A percentile compares a stretch with the other conserved stretches of the same genome.
These are phyloP conservation scores for Fusarium subtropicale DNA, from an alignment of 2,329 filamentous ascomycete genomes.

Conservation along the genomic window DNA sequence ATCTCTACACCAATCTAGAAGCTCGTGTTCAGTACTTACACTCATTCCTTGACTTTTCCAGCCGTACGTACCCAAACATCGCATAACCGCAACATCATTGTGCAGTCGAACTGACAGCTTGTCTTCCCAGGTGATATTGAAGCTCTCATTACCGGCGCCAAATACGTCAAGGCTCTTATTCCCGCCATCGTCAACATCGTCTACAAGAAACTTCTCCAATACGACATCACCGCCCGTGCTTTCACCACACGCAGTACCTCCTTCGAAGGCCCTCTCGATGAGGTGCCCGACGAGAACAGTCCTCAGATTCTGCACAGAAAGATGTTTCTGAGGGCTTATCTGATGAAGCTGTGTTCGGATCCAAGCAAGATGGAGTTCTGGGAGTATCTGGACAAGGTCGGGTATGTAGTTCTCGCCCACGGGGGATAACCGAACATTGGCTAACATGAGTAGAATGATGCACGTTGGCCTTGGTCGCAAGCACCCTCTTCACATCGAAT, in stretches of 20 bases:
- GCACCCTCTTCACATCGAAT: constrained; percentile 81
- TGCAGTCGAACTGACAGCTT: constrained; percentile 18
- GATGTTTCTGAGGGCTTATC: constrained; percentile 80
- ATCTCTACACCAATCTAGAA: constrained; percentile 77
- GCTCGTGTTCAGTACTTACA: constrained; percentile 78
- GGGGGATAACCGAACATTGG: neutral
- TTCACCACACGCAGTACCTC: constrained; percentile 74
- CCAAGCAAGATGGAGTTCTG: constrained; percentile 81
- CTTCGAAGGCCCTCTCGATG: constrained; percentile 75
- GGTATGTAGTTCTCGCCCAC: constrained; percentile 59
- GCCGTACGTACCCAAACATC: constrained; percentile 61
- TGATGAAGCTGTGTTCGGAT: constrained; percentile 79
- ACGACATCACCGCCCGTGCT: constrained; percentile 84
- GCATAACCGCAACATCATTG: neutral
- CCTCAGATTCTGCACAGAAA: constrained; percentile 82
- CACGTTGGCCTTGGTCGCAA: constrained; percentile 80
- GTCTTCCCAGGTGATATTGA: constrained; percentile 72
- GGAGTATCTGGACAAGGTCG: constrained; percentile 87
- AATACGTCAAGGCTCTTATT: constrained; percentile 85
- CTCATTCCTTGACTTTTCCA: constrained; percentile 79
- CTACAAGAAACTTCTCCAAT: constrained; percentile 82
- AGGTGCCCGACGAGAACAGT: constrained; percentile 72
- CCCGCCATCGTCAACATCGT: constrained; percentile 87
- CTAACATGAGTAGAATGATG: constrained; percentile 69
- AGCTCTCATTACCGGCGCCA: constrained; percentile 74